Conservation (phyloP, 805 yeast genomes). For the Ogataea kodamae region DNA sequence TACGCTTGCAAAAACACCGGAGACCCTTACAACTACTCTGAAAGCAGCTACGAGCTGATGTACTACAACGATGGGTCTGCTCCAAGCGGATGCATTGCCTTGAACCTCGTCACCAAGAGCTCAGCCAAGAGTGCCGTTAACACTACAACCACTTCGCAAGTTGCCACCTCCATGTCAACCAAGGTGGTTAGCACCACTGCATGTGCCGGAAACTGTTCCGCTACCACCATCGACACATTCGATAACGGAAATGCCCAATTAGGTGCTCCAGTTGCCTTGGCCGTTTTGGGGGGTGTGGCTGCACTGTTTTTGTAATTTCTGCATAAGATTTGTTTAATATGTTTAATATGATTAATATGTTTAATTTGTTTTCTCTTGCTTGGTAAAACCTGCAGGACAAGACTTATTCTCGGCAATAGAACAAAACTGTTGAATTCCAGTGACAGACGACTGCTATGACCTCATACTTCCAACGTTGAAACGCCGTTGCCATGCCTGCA, state of each 20-base stretch:
- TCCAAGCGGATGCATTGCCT: constrained; percentile 21
- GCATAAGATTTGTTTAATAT: no score
- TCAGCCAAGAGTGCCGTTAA: background rate
- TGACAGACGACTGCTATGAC: no score
- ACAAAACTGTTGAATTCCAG: no score
- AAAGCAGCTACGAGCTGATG: constrained; percentile 27
- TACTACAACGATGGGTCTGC: constrained; percentile 17
- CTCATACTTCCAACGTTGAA: no score
- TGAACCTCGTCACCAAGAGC: constrained; percentile 3
- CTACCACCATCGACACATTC: constrained; percentile 7
- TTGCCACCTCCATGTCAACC: constrained; percentile 3
- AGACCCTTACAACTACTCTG: constrained; percentile 43
- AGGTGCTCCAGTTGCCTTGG: constrained; percentile 16
- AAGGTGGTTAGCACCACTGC: constrained; percentile 2
- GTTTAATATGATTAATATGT: no score
- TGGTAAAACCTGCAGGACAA: no score
- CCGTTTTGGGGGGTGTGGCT: constrained; percentile 14
- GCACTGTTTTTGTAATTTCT: constrained; percentile 12
- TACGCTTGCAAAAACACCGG: constrained; percentile 41
- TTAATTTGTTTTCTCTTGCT: no score
- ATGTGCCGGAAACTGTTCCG: constrained; percentile 4
- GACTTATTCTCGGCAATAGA: no score
- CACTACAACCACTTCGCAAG: background rate
- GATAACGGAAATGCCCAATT: constrained; percentile 11
- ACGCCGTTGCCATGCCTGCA: no score